phyloP scores from a whole-genome alignment of 2,329 filamentous ascomycete species.

The Arachnomyces sp. region DNA sequence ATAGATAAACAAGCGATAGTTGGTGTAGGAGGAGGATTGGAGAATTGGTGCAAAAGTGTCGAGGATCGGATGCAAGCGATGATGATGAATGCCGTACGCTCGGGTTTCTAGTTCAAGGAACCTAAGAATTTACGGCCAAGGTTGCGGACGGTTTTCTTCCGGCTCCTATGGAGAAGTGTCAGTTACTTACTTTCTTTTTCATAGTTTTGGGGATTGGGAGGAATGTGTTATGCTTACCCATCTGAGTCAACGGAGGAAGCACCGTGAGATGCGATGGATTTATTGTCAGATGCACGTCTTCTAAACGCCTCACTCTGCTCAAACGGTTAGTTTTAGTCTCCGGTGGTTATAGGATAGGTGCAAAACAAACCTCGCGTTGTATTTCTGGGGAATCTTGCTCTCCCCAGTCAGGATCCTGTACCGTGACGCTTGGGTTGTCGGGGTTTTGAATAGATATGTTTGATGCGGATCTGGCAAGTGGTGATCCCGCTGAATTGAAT shows the following conservation, averaged over 20 bases:
- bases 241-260: no score
- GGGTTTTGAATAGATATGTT: constrained; percentile 21
- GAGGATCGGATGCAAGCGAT: no score
- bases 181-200: constrained; percentile 2
- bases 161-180: constrained; percentile 9
- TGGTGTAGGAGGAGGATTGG: no score
- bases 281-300: no score
- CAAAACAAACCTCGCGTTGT: constrained; percentile 29
- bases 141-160: constrained; percentile 28
- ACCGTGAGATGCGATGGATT: no score
- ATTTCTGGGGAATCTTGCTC: constrained; percentile 31
- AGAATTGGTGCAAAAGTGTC: no score
- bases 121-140: constrained; percentile 31
- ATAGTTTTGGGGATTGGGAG: no score
- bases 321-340: not conserved
- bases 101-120: constrained; percentile 3
- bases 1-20: no score
- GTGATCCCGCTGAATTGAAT: constrained; percentile 29
- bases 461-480: constrained; percentile 29
- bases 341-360: not conserved
- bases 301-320: no score
- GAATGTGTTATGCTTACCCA: constrained; percentile 13
- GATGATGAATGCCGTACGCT: no score
- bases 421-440: constrained; percentile 16
- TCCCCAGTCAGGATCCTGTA: constrained; percentile 27